A percentile compares a stretch with the other conserved stretches of the same genome.
Evolutionary conservation across 1,284 basidiomycete genomes (phyloP).

Genomic region (Apiotrichum laibachii): DNA sequence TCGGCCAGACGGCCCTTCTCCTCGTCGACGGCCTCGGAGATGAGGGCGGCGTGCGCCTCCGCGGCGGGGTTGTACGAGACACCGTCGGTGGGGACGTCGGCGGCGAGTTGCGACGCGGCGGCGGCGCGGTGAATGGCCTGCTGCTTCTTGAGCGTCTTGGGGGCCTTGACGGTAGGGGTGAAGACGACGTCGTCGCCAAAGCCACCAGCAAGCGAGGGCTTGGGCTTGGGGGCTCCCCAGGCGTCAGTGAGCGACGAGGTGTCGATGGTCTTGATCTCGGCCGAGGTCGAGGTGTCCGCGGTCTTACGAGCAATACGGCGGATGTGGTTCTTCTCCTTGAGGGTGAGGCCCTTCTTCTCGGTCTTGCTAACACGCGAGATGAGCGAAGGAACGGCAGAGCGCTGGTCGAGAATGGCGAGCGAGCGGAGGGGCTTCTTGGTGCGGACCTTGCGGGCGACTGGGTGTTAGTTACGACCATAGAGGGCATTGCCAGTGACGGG

Average conservation of each 20-base stretch:
- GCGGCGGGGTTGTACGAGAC: slow-evolving; percentile 90
- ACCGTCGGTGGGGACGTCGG: slow-evolving; percentile 75
- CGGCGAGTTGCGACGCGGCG: slow-evolving; percentile 53
- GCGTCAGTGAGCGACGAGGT: slow-evolving; percentile 19
- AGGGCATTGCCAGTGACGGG: not conserved
- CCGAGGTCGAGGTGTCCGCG: slow-evolving; percentile 52
- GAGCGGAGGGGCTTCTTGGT: slow-evolving; percentile 63
- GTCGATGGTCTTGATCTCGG: slow-evolving; percentile 16
- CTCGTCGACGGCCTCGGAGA: slow-evolving; percentile 66
- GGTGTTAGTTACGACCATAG: not conserved
- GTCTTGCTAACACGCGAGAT: slow-evolving; percentile 55
- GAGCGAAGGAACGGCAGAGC: slow-evolving; percentile 81
- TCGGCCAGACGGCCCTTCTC: slow-evolving; percentile 63
- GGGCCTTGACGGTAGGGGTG: slow-evolving; percentile 37
- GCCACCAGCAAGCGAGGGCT: slow-evolving; percentile 23
- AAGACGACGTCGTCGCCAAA: slow-evolving; percentile 43
- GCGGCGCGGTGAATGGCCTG: slow-evolving; percentile 25
- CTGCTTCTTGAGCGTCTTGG: slow-evolving; percentile 37
- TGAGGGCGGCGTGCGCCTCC: slow-evolving; percentile 69
- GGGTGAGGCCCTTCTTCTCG: slow-evolving; percentile 51
- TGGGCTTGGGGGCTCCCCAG: slow-evolving; percentile 15
- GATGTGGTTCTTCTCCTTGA: slow-evolving; percentile 70
- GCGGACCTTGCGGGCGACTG: slow-evolving; percentile 41
- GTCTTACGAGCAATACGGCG: slow-evolving; percentile 71
- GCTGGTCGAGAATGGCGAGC: slow-evolving; percentile 74